Evolutionary conservation across 345 rosid genomes (phyloP).

Genomic region (Corchorus capsularis): DNA sequence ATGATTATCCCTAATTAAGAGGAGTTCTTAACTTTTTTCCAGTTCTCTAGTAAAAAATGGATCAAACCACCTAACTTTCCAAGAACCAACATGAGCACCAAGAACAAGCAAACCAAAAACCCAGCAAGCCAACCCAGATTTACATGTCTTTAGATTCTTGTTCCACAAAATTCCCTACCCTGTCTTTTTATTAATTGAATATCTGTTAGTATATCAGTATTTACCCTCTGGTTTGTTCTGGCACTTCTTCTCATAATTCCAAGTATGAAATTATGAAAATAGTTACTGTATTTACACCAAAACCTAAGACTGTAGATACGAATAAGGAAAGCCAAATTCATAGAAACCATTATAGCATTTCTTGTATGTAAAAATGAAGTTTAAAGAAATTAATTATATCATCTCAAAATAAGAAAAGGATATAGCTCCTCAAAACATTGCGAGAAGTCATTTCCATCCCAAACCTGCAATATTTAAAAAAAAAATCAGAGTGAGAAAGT

Average conservation of each 20-base stretch:
- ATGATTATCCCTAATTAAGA: too few species aligned
- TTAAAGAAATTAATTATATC: neutral
- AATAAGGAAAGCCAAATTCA: constrained; percentile 43
- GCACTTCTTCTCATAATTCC: constrained; percentile 44
- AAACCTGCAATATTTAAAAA: constrained; percentile 54
- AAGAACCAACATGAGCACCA: too few species aligned
- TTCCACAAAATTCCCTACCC: too few species aligned
- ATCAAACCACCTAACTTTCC: too few species aligned
- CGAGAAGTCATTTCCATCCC: constrained; percentile 52
- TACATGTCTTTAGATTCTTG: too few species aligned
- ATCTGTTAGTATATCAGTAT: too few species aligned
- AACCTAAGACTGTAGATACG: constrained; percentile 56
- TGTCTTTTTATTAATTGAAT: too few species aligned
- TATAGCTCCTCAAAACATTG: constrained; percentile 57
- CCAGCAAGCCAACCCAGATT: too few species aligned
- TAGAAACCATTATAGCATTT: neutral
- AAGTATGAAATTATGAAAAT: constrained; percentile 46
- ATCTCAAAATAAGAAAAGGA: constrained; percentile 36
- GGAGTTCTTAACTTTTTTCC: too few species aligned
- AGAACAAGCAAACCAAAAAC: too few species aligned
- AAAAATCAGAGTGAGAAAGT: neutral
- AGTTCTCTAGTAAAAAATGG: too few species aligned
- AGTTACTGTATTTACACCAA: constrained; percentile 60
- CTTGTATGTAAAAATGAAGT: neutral
- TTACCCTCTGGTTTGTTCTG: constrained; percentile 45